These are phyloP conservation scores for Crataegus laevigata DNA, from an alignment of 306 rosid genomes.

Conservation along the genomic window DNA sequence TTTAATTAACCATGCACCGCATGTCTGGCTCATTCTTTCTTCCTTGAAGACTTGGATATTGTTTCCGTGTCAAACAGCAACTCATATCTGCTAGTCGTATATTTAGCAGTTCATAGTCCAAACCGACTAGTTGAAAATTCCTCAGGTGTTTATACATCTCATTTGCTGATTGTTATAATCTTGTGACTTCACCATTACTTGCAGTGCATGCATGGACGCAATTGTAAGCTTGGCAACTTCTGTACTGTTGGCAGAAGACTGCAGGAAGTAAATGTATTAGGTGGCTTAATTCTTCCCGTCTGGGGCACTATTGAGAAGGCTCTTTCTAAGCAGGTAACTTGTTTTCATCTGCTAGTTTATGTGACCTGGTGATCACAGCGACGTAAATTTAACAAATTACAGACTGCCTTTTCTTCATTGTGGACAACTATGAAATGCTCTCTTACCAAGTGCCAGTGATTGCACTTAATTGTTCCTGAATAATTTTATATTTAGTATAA, in stretches of 20 bases:
- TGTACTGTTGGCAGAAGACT: constrained; percentile 94
- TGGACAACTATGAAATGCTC: neutral
- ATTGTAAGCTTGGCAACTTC: constrained; percentile 79
- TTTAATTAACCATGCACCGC: neutral
- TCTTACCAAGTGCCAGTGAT: neutral
- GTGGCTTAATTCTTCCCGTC: constrained; percentile 95
- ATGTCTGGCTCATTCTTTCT: neutral
- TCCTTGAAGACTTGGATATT: neutral
- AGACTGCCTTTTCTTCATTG: neutral
- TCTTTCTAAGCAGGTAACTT: constrained; percentile 83
- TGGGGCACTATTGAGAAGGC: constrained; percentile 96
- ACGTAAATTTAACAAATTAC: neutral
- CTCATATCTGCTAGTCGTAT: neutral
- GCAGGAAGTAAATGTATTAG: constrained; percentile 93
- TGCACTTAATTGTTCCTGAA: neutral
- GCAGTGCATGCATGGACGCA: constrained; percentile 99
- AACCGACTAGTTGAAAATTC: neutral
- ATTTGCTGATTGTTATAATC: neutral
- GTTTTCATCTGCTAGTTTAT: neutral
- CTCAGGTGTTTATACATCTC: neutral
- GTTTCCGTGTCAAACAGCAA: neutral
- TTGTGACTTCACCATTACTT: constrained; percentile 18
- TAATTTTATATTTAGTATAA: neutral
- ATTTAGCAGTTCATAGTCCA: neutral
- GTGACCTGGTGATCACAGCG: neutral